Evolutionary conservation across 768 basidiomycete genomes (phyloP).

Genomic region (Boletus vermiculosoides): DNA sequence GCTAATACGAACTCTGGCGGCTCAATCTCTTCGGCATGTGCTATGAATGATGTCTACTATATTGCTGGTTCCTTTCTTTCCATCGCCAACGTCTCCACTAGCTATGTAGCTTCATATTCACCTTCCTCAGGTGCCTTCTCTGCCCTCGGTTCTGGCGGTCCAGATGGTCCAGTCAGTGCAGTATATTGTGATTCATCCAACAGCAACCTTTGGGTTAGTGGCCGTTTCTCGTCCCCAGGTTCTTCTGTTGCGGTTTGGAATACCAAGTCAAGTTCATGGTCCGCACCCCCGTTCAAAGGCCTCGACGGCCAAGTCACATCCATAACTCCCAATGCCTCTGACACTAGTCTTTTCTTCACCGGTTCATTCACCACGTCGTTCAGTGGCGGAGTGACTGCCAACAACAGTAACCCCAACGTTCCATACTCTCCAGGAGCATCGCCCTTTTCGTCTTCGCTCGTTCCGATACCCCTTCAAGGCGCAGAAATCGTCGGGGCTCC

Average conservation of each 20-base stretch:
- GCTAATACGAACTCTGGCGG: constrained; percentile 84
- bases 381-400: constrained; percentile 47
- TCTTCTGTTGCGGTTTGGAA: constrained; percentile 73
- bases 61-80: constrained; percentile 83
- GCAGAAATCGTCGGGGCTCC: constrained; percentile 61
- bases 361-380: constrained; percentile 86
- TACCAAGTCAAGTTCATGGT: constrained; percentile 63
- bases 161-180: constrained; percentile 71
- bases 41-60: constrained; percentile 66
- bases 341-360: constrained; percentile 76
- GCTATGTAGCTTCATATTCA: constrained; percentile 78
- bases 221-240: constrained; percentile 67
- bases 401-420: constrained; percentile 80
- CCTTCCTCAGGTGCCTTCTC: constrained; percentile 56
- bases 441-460: constrained; percentile 86
- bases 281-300: constrained; percentile 76
- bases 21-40: constrained; percentile 69
- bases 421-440: constrained; percentile 80
- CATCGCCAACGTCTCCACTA: constrained; percentile 54
- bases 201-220: constrained; percentile 75
- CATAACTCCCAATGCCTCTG: constrained; percentile 72
- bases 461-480: constrained; percentile 67
- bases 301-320: constrained; percentile 69
- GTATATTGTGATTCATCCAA: constrained; percentile 73
- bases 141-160: constrained; percentile 62